Evolutionary conservation across 2,329 filamentous ascomycete species (phyloP), one percentile per base, ranked within the genome.

Genomic region (Colletotrichum eleusines): DNA sequence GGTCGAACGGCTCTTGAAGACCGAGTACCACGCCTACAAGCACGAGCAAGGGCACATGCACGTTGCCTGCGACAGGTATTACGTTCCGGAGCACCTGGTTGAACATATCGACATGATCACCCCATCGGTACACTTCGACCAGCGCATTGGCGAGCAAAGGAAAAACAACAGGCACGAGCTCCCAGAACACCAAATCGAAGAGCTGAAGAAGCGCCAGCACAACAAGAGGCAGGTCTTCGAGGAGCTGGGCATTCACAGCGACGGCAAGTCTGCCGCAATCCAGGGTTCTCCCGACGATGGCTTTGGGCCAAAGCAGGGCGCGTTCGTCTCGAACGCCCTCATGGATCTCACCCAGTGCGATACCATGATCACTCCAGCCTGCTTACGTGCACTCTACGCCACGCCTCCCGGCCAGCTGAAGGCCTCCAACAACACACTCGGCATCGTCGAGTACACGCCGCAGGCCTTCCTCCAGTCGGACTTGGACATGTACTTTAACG

Each of bases 351-450:
- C 69, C 38, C 76, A 81, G 63, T 91, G 89, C 75, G 84, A 87
- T 73, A 77, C 79, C 18, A 84, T 85, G 75, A 88, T 90, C 73
- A 90, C 87, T 0, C 87, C 88, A 0, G 82, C 83, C 51, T 91
- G 89, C 74, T 81, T 89, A 61, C 82, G 83, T 53, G 82, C 85
- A 6, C 78, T 87, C 26, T 87, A 85, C 74, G 75, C 79, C 3
- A 82, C 84, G 60, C 82, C 86, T 20, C 74, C 80, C 18, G 82
- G 81, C 18, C 78, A 75, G 3, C 77, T 77, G 20, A 72, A 72
- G 46, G 35, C 46, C 0, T 69, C 80, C 20, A 79, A 79, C 71
- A 88, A 89, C 75, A 83, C 80, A 31, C 82, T 85, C 55, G 86
- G 85, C 46, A 84, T 89, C 53, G 86, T 87, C 46, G 86, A 89